Evolutionary conservation across 176 grass and related monocot species (phyloP), one percentile per base, ranked within the genome.

Genomic region (Raddia guianensis): DNA sequence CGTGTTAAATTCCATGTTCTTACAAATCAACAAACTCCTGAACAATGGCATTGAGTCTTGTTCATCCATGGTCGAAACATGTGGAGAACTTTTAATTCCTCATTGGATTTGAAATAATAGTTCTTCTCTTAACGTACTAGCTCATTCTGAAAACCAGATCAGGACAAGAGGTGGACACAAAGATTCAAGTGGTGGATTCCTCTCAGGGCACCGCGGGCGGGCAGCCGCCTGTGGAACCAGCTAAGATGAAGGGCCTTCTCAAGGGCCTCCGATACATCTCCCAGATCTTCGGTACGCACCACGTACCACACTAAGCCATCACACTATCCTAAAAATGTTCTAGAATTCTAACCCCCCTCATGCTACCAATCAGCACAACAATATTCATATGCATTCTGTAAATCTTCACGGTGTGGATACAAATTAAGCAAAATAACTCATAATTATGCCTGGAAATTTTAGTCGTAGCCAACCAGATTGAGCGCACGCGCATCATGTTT

Each of bases 211-310:
- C 80, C 63, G 80, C 79, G 64, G 89, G 89, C 82, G 81, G 82
- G 49, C 75, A 84, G 72, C 83, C 87, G 83, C 87, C 87, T 89
- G 83, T 91, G 94, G 92, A 89, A 62, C 84, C 84, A 5, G 73
- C 6, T 64, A 98, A 93, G 78, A 98, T 98, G 96, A 98, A 98
- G 79, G 92, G 92, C 16, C 88, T 98, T 45, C 86, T 98, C 88
- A 98, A 91, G 80, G 96, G 92, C 78, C 92, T 98, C 47, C 92
- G 96, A 14, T 98, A 98, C 76, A 93, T 98, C 78, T 93, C 96
- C 3, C 96, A 98, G 60, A 95, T 98, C 50, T 93, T 98, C 10
- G 96, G 96, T 98, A 88, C 34, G n/a, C 19, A 42, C 77, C 72
- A 12, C 16, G 2, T 32, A 34, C 54, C 54, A 21, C 9, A 21